These are phyloP conservation scores for Auriscalpium vulgare DNA, from an alignment of 768 basidiomycete species.

Conservation along the genomic window DNA sequence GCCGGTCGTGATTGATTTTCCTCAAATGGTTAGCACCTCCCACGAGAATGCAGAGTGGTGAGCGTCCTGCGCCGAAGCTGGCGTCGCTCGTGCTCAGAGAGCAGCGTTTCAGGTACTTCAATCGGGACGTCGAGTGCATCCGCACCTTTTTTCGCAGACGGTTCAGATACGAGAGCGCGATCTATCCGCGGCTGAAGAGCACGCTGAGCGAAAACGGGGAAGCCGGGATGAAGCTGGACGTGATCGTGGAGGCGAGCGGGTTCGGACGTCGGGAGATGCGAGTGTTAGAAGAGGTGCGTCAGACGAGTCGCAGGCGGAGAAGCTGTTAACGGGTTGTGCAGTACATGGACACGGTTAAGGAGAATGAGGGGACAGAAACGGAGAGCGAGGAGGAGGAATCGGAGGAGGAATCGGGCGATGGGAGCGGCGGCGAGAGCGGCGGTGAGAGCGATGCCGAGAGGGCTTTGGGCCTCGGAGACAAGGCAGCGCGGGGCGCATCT, in stretches of 20 bases:
- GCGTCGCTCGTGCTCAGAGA: background rate
- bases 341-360: constrained; percentile 17
- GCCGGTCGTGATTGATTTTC: constrained; percentile 95
- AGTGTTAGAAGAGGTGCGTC: constrained; percentile 70
- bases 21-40: constrained; percentile 97
- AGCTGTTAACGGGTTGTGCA: constrained; percentile 11
- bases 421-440: constrained; percentile 17
- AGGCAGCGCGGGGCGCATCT: background rate
- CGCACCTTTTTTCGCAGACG: constrained; percentile 84
- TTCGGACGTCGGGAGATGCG: constrained; percentile 81
- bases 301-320: background rate
- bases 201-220: constrained; percentile 42
- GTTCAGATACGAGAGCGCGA: constrained; percentile 84
- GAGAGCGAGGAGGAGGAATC: constrained; percentile 26
- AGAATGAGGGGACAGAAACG: constrained; percentile 10
- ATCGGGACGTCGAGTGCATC: constrained; percentile 96
- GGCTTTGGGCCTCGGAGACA: constrained; percentile 1
- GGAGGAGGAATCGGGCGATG: constrained; percentile 25
- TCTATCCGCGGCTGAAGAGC: constrained; percentile 82
- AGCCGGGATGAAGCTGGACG: constrained; percentile 66
- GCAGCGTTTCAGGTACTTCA: constrained; percentile 78
- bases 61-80: constrained; percentile 18
- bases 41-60: constrained; percentile 97
- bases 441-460: constrained; percentile 11
- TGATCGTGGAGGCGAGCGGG: constrained; percentile 90